phyloP scores from a whole-genome alignment of 805 yeast genomes.

The Spathaspora girioi region DNA sequence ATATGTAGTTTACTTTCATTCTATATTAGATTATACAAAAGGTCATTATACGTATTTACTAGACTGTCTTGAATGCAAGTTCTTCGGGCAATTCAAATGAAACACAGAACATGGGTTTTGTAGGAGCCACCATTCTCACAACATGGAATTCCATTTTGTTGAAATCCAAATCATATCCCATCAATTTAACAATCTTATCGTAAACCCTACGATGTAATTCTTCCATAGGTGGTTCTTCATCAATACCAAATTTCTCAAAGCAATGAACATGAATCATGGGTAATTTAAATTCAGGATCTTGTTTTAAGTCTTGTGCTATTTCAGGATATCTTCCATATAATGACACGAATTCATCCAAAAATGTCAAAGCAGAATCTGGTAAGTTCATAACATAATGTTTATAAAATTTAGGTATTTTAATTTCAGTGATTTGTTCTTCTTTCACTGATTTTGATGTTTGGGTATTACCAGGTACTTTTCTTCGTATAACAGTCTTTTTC shows the following conservation, averaged over 20 bases:
- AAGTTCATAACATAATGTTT: constrained; percentile 90
- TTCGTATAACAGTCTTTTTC: constrained; percentile 29
- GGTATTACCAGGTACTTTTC: constrained; percentile 36
- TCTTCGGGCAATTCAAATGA: constrained; percentile 69
- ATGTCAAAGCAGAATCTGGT: constrained; percentile 88
- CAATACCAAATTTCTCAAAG: constrained; percentile 82
- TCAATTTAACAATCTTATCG: constrained; percentile 39
- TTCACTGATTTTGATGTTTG: constrained; percentile 11
- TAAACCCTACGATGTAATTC: constrained; percentile 68
- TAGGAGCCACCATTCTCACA: constrained; percentile 94
- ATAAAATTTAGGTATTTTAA: constrained; percentile 49
- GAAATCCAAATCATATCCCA: constrained; percentile 47
- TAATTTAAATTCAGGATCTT: constrained; percentile 47
- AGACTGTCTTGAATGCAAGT: constrained; percentile 48
- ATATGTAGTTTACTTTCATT: not conserved
- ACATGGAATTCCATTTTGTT: constrained; percentile 61
- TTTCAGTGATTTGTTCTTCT: constrained; percentile 14
- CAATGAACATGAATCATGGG: constrained; percentile 88
- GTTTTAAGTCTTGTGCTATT: constrained; percentile 28
- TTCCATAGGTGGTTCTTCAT: constrained; percentile 67
- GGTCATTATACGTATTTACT: not conserved
- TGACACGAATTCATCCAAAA: constrained; percentile 75
- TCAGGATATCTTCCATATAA: constrained; percentile 47
- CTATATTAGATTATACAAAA: not conserved
- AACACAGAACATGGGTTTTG: constrained; percentile 93